These are phyloP conservation scores for Zygoascus hellenicus DNA, from an alignment of 1,139 yeast species.

Conservation along the genomic window DNA sequence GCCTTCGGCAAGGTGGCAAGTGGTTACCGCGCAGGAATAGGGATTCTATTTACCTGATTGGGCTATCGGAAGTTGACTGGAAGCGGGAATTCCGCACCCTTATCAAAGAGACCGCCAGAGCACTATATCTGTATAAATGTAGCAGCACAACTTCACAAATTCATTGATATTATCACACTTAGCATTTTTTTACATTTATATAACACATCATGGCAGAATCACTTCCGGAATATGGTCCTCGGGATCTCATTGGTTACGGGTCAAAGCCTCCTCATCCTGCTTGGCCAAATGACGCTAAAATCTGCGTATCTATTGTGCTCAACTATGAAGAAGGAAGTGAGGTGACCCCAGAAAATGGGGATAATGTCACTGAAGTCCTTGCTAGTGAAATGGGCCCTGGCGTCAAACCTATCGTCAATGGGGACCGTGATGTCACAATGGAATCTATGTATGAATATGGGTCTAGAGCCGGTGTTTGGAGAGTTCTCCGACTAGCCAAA, in stretches of 20 bases:
- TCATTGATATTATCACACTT: no score
- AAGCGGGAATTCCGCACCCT: no score
- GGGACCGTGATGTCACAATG: constrained; percentile 25
- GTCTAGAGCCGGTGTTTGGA: constrained; percentile 38
- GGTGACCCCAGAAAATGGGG: constrained; percentile 31
- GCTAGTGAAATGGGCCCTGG: constrained; percentile 30
- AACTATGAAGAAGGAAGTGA: constrained; percentile 39
- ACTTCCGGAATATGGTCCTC: constrained; percentile 7
- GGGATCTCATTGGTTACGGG: constrained; percentile 37
- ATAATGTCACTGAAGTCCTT: constrained; percentile 20
- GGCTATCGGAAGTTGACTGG: no score
- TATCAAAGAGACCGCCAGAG: no score
- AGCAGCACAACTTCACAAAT: no score
- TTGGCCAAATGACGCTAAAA: constrained; percentile 35
- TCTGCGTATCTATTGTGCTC: constrained; percentile 36
- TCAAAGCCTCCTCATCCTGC: constrained; percentile 32
- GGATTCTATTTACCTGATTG: no score
- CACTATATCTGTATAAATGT: no score
- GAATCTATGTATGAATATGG: constrained; percentile 38
- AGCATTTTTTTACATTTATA: no score
- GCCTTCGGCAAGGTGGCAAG: no score
- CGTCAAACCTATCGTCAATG: constrained; percentile 25
- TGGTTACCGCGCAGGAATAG: no score
- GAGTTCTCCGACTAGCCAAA: constrained; percentile 34
- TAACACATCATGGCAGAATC: no score